A percentile compares a stretch with the other conserved stretches of the same genome.
Conservation (phyloP, 352 stramenopile genomes). For the Globisporangium cederbergense region DNA sequence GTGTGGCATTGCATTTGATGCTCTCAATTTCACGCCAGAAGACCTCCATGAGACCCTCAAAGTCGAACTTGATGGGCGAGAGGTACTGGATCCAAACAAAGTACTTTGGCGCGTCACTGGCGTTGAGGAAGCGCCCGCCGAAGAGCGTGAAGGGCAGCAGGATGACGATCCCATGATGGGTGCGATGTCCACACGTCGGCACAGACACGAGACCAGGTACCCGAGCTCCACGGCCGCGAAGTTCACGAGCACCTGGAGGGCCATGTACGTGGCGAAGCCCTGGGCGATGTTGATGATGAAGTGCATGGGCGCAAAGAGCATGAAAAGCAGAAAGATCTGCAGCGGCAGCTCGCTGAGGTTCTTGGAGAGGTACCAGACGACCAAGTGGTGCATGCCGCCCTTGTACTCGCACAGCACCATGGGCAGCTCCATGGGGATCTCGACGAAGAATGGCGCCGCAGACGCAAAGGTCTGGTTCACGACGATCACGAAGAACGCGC, state of each 20-base stretch:
- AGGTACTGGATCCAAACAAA: conserved; percentile 62
- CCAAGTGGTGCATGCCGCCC: conserved; percentile 32
- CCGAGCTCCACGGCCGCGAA: conserved; percentile 27
- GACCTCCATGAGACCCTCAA: conserved; percentile 36
- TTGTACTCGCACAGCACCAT: conserved; percentile 44
- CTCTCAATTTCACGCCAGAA: conserved; percentile 35
- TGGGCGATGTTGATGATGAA: conserved; percentile 42
- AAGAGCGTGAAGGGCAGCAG: conserved; percentile 49
- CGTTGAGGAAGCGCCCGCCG: conserved; percentile 45
- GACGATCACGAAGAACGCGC: conserved; percentile 41
- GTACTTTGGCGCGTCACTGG: conserved; percentile 29
- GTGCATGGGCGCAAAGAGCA: conserved; percentile 36
- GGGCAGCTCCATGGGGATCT: conserved; percentile 25
- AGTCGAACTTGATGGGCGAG: conserved; percentile 54
- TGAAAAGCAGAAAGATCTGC: conserved; percentile 38
- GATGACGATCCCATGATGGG: conserved; percentile 40
- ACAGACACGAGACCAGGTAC: conserved; percentile 41
- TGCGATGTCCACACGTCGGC: conserved; percentile 27
- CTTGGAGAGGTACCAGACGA: conserved; percentile 42
- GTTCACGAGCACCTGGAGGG: conserved; percentile 32
- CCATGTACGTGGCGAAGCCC: conserved; percentile 31
- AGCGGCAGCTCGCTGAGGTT: conserved; percentile 48
- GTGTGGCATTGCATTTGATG: conserved; percentile 29
- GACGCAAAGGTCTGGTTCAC: conserved; percentile 38
- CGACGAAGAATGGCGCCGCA: conserved; percentile 19